phyloP scores from a whole-genome alignment of 2,329 filamentous ascomycete genomes.

The Exophiala sideris region DNA sequence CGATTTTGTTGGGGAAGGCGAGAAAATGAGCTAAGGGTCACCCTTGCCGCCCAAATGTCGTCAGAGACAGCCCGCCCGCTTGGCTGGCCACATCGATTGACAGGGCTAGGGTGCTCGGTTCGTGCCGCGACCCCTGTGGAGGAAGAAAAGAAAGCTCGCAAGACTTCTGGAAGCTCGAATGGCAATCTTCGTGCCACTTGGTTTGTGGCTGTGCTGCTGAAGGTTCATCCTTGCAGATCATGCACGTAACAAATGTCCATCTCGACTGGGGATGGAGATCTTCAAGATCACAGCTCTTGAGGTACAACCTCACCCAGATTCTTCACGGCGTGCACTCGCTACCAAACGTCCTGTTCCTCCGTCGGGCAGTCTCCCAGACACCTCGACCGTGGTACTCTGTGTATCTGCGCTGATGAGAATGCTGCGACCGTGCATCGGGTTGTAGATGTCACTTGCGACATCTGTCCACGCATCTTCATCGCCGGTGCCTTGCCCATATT shows the following conservation, averaged over 20 bases:
- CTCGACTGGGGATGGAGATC: not conserved
- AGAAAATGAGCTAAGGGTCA: constrained; percentile 8
- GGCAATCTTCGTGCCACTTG: too few relatives aligned
- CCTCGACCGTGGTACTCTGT: constrained; percentile 66
- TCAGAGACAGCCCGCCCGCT: not conserved
- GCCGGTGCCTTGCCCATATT: constrained; percentile 15
- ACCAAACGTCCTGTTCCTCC: constrained; percentile 13
- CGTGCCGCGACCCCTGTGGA: constrained; percentile 3
- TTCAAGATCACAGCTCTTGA: not conserved
- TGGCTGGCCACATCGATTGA: not conserved
- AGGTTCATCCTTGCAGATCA: constrained; percentile 4
- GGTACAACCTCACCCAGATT: not conserved
- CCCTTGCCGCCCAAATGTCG: not conserved
- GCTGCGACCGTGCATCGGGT: constrained; percentile 71
- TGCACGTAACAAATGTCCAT: not conserved
- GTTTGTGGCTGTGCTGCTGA: not conserved
- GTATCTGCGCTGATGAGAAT: constrained; percentile 71
- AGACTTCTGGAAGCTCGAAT: not conserved
- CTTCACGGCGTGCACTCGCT: constrained; percentile 4
- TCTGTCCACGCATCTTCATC: constrained; percentile 34
- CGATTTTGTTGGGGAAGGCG: constrained; percentile 19
- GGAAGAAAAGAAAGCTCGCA: not conserved
- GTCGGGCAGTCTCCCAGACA: constrained; percentile 34
- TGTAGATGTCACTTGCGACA: constrained; percentile 73
- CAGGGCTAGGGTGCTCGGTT: not conserved